A percentile compares a stretch with the other conserved stretches of the same genome.
Conservation (phyloP, 768 basidiomycete genomes). For the Suillus variegatus region DNA sequence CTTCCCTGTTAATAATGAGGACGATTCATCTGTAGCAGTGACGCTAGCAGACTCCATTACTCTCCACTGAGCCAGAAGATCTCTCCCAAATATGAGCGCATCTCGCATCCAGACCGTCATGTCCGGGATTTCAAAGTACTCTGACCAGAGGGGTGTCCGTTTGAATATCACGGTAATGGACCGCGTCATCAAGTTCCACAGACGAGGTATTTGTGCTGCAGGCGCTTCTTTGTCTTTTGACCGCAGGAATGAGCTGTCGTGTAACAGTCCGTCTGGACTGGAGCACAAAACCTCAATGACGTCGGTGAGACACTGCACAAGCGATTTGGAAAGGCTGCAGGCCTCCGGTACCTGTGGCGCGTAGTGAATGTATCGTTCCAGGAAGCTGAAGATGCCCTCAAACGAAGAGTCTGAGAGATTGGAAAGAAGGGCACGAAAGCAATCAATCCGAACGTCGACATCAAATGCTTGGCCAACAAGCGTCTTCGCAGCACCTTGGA, state of each 20-base stretch:
- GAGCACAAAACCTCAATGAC: slow-evolving; percentile 87
- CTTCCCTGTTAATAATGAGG: slow-evolving; percentile 26
- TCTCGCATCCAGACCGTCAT: slow-evolving; percentile 99
- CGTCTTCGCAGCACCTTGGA: slow-evolving; percentile 75
- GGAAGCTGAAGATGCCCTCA: slow-evolving; percentile 67
- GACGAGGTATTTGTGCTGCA: slow-evolving; percentile 55
- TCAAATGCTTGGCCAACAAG: slow-evolving; percentile 87
- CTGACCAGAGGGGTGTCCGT: slow-evolving; percentile 81
- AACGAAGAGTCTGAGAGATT: slow-evolving; percentile 67
- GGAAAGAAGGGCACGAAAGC: slow-evolving; percentile 76
- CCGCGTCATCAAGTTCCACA: slow-evolving; percentile 84
- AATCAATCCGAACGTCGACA: slow-evolving; percentile 86
- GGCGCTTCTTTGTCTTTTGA: slow-evolving; percentile 45
- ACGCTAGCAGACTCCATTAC: slow-evolving; percentile 69
- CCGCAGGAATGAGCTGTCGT: slow-evolving; percentile 52
- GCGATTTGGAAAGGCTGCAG: slow-evolving; percentile 82
- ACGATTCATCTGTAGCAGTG: slow-evolving; percentile 22
- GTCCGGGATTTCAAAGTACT: slow-evolving; percentile 72
- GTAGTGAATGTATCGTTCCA: slow-evolving; percentile 63
- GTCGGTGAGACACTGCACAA: slow-evolving; percentile 92
- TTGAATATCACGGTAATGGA: slow-evolving; percentile 85
- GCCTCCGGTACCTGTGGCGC: slow-evolving; percentile 78
- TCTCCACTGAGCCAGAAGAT: slow-evolving; percentile 79
- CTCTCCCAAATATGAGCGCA: slow-evolving; percentile 89
- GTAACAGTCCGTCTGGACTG: slow-evolving; percentile 68